Evolutionary conservation across 2,329 filamentous ascomycete genomes (phyloP), one percentile per base, ranked within the genome.

Genomic region (Clarireedia monteithiana): DNA sequence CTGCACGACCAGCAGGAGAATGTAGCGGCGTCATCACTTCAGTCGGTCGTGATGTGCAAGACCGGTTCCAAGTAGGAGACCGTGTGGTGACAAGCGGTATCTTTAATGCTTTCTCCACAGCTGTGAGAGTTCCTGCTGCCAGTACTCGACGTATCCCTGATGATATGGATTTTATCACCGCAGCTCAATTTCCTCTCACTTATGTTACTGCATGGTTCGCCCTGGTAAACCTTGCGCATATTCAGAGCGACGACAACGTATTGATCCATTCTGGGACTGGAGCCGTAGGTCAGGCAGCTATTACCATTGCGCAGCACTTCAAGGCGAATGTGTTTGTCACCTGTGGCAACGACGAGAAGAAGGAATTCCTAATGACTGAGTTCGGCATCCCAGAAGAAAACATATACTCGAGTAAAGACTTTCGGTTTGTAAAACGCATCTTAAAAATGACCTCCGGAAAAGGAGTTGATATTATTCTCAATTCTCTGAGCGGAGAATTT

Each of bases 291-390:
- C 55, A 65, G 9, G 67, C 69, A 7, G 64, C 65, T 1, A 69
- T 72, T 27, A 61, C 69, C 17, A 38, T 71, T 3, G 58, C 54
- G 26, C 56, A 63, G 20, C 60, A 62, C 48, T 48, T 66, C 6
- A 64, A 65, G 0, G 68, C 67, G 14, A 59, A 70, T 27, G 62
- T 80, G 4, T 76, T 74, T 57, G 70, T 69, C 1, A 54, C 45
- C 20, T 44, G 48, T n/a, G 44, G 27, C 2, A 54, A n/a, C 9
- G 30, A 48, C 6, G 45, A 48, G 27, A 54, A 54, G 45, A 23
- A 36, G 7, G 14, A 23, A 23, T 54, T 54, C 24, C 9, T 54
- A 1, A 54, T 4, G 7, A 9, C 39, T 1, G 42, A 24, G 5
- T 26, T 40, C n/a, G 52, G 45, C n/a, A 36, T 54, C 26, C 45